These are phyloP conservation scores for Eucalyptus tenuipes DNA, from an alignment of 345 rosid species.

Conservation along the genomic window DNA sequence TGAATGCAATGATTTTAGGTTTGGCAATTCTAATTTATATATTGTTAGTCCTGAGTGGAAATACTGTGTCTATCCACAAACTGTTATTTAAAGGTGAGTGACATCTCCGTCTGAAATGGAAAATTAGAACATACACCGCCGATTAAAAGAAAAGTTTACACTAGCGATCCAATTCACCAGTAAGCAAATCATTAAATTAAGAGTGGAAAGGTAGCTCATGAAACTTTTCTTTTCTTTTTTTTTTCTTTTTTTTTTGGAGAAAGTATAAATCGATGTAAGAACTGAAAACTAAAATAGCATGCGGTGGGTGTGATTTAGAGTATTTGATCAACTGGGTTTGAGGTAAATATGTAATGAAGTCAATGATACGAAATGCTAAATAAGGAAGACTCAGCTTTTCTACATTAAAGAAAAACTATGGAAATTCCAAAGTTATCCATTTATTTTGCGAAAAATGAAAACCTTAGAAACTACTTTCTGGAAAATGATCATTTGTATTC, in stretches of 20 bases:
- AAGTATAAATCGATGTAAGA: not conserved
- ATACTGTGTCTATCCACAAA: not conserved
- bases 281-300: not conserved
- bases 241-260: not conserved
- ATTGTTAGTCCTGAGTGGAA: not conserved
- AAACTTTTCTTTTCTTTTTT: not conserved
- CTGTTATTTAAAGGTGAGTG: not conserved
- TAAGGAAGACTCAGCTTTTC: not conserved
- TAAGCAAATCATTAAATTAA: not conserved
- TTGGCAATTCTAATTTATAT: not conserved
- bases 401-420: not conserved
- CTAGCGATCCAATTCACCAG: not conserved
- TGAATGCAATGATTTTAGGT: not conserved
- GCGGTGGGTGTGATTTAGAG: not conserved
- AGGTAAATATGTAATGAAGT: not conserved
- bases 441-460: not conserved
- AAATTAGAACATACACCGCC: not conserved
- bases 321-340: not conserved
- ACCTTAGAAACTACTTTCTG: not conserved
- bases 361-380: not conserved
- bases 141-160: not conserved
- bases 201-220: not conserved
- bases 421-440: not conserved
- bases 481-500: not conserved
- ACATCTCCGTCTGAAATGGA: not conserved